These are phyloP conservation scores for Flammula alnicola DNA, from an alignment of 1,284 basidiomycete species.

Conservation along the genomic window DNA sequence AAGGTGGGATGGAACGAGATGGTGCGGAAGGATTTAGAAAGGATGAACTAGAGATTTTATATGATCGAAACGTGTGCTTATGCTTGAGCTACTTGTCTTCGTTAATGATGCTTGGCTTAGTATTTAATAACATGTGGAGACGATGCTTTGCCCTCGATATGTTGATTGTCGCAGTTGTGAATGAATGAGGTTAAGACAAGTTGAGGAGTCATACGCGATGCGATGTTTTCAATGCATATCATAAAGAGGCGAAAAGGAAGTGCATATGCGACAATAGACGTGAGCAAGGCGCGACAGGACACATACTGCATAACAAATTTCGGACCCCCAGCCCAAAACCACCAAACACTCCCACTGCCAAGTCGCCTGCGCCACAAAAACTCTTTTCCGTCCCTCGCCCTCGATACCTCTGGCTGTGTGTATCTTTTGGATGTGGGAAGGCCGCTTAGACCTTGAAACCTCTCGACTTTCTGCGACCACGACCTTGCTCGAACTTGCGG, in stretches of 20 bases:
- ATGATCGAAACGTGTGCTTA: too few species aligned
- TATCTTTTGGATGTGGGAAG: conserved; percentile 20
- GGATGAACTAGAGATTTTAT: too few species aligned
- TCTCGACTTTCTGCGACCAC: conserved; percentile 93
- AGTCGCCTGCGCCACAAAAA: not conserved
- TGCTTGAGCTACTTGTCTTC: too few species aligned
- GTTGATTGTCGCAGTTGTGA: too few species aligned
- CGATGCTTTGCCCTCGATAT: too few species aligned
- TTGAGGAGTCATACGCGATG: too few species aligned
- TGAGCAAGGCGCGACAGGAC: conserved; percentile 17
- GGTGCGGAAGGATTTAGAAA: too few species aligned
- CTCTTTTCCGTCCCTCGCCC: conserved; percentile 5
- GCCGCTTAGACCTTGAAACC: conserved; percentile 82
- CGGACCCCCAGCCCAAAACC: conserved; percentile 19
- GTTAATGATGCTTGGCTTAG: too few species aligned
- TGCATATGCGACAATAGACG: conserved; percentile 26
- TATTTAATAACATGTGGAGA: too few species aligned
- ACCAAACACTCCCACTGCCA: conserved; percentile 13
- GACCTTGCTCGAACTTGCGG: conserved; percentile 93
- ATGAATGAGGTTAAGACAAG: too few species aligned
- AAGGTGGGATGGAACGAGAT: too few species aligned
- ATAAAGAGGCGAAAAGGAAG: conserved; percentile 17
- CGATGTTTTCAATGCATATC: conserved; percentile 20
- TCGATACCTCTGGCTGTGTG: not conserved
- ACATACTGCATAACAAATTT: conserved; percentile 26